Evolutionary conservation across 352 stramenopile genomes (phyloP).

Genomic region (Pythium monospermum): DNA sequence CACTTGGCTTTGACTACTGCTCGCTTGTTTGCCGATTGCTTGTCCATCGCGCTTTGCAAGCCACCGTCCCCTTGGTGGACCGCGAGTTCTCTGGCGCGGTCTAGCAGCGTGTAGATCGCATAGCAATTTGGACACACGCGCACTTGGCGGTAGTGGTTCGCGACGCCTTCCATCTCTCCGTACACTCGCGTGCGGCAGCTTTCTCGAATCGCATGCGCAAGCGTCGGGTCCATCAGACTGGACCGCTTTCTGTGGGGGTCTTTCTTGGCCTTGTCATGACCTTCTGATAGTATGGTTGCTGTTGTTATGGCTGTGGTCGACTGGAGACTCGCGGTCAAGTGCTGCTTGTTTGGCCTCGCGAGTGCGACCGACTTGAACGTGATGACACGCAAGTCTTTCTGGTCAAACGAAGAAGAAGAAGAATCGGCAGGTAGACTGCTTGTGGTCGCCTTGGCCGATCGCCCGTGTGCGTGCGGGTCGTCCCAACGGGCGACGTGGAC

Average conservation of each 20-base stretch:
- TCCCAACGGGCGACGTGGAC: conserved; percentile 30
- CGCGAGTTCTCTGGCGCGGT: conserved; percentile 43
- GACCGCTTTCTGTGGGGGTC: conserved; percentile 1
- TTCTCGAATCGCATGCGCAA: conserved; percentile 47
- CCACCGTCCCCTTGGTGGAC: not conserved
- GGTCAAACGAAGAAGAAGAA: not conserved
- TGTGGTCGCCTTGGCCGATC: not conserved
- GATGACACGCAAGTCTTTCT: conserved; percentile 43
- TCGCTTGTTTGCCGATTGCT: conserved; percentile 4
- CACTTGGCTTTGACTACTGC: conserved; percentile 37
- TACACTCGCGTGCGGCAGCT: conserved; percentile 44
- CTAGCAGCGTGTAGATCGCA: conserved; percentile 82
- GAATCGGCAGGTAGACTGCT: not conserved
- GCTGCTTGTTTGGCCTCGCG: conserved; percentile 51
- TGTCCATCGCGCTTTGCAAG: conserved; percentile 3
- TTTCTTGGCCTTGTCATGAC: conserved; percentile 2
- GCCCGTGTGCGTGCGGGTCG: conserved; percentile 6
- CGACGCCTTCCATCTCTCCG: conserved; percentile 47
- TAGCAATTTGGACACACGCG: conserved; percentile 84
- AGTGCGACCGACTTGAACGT: conserved; percentile 79
- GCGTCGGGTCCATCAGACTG: conserved; percentile 42
- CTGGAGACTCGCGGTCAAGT: conserved; percentile 23
- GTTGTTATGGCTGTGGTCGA: too few species aligned
- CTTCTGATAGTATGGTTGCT: too few species aligned
- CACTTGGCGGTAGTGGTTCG: conserved; percentile 82